Base-by-base conservation (phyloP, 2,329 filamentous ascomycete genomes). In the Mycosphaerella sp. region DNA sequence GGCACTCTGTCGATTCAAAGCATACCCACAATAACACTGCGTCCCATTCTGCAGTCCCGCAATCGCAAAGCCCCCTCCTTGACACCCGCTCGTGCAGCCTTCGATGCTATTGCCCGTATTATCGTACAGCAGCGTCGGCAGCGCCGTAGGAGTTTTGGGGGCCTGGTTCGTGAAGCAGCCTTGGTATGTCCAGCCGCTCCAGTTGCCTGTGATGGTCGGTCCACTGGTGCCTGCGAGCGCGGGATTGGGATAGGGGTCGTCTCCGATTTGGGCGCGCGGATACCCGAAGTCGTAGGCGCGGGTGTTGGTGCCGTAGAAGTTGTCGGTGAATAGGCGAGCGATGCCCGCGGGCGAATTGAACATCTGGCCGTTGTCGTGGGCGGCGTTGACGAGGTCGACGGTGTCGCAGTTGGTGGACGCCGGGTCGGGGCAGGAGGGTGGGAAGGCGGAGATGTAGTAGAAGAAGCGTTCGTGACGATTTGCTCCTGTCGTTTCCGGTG, bases 381-480 rank as follows among this genome's bases (percentile, higher is more conserved):
- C 60, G 35, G 57, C 55, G 36, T 62, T 43, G 28, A 66, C 53
- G 41, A 66, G 57, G 49, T 68, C 65, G 37, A 67, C 57, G 3
- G 65, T 69, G 39, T 64, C 58, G 55, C 63, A 66, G 44, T 62
- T 59, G 13, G 53, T 47, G 2, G 49, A 54, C 3, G 51, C 10
- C 7, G 63, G 52, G 27, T 59, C 60, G 16, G 48, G 51, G 42
- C 65, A 67, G 21, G 54, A 56, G 4, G 64, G 59, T n/a, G 64
- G 61, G 42, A 67, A 67, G 3, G 47, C 53, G 39, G 63, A 57
- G 56, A 67, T 66, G 50, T 63, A 68, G 59, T 64, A 64, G 62
- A 68, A 68, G 58, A 68, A 68, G 9, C 67, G 64, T 55, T 68
- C 67, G 54, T 68, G 62, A n/a, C 67, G 64, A 39, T 68, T 64